Evolutionary conservation across 1,284 basidiomycete genomes (phyloP), one percentile per base, ranked within the genome.

Genomic region (Leccinum fuscescens): DNA sequence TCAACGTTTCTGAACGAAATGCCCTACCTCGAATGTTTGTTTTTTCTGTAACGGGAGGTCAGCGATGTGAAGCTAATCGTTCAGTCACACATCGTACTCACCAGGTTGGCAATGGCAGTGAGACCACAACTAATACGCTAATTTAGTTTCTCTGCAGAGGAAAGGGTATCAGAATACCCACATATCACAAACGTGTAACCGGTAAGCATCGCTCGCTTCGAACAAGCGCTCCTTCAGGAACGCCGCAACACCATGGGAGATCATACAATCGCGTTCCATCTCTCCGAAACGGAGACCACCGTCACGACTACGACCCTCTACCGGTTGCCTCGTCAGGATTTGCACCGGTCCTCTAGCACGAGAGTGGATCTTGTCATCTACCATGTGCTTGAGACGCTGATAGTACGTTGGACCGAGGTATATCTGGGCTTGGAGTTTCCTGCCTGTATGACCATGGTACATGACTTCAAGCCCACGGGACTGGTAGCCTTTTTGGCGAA

Each of bases 201-300:
- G 86, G 77, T 96, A 96, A n/a, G 93, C 94, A 75, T 97, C 95
- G 70, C 93, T 95, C 20, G 90, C 91, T 77, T 94, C 94, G 70
- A 94, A 96, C 74, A 96, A 80, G 66, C 94, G 89, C 79, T 96
- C 94, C 77, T 96, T 96, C 76, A 99, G 77, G 88, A 99, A 99
- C 3, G 88, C 93, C 39, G 97, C 96, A 66, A 98, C 96, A 76
- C 97, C 97, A 80, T 99, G 97, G 42, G 96, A 97, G 65, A 99
- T 98, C 97, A 99, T 99, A 77, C 96, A 99, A 86, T 98, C 96
- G 76, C 94, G 92, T 76, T 99, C 96, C 97, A 99, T 99, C 84
- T 99, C 97, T 82, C 96, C 97, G 84, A 99, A 99, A 70, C 97
- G 94, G 67, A 99, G 79, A 76, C 97, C 97, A 83, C 97, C 97